Percentiles rank a stretch among this genome's conserved stretches.
These are phyloP conservation scores for Leavenworthia alabamica DNA, from an alignment of 345 rosid species.

Conservation along the genomic window DNA sequence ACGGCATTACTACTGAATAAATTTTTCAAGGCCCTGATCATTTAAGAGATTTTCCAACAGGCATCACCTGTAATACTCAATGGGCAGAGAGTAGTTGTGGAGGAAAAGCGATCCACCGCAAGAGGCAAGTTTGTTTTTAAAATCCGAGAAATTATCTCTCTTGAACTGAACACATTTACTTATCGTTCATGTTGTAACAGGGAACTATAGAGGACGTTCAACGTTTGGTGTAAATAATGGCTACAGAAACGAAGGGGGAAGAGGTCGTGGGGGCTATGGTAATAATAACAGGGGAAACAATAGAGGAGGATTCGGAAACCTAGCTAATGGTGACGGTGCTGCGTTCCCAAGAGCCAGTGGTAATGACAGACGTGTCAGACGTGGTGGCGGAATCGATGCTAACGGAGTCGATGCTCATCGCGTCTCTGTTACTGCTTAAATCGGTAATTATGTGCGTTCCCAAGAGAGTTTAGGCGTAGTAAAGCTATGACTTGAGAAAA, in stretches of 20 bases:
- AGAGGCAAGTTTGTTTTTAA: conserved; percentile 57
- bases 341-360: conserved; percentile 15
- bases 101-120: conserved; percentile 80
- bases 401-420: conserved; percentile 19
- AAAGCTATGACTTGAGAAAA: background rate
- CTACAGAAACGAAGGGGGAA: conserved; percentile 63
- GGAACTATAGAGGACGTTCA: conserved; percentile 56
- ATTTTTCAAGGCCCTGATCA: background rate
- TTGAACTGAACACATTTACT: background rate
- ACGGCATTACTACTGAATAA: background rate
- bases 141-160: background rate
- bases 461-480: conserved; percentile 22
- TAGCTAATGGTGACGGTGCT: conserved; percentile 48
- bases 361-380: conserved; percentile 21
- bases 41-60: conserved; percentile 11
- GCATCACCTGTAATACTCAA: conserved; percentile 77
- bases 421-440: conserved; percentile 30
- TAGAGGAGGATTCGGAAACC: conserved; percentile 60
- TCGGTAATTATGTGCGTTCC: conserved; percentile 7
- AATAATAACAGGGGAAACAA: conserved; percentile 55
- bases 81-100: conserved; percentile 70
- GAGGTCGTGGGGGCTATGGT: conserved; percentile 72
- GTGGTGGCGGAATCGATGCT: conserved; percentile 26
- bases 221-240: conserved; percentile 43
- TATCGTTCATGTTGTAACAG: conserved; percentile 34